Evolutionary conservation across 2,329 filamentous ascomycete species (phyloP), one percentile per base, ranked within the genome.

Genomic region (Ceratocystis ficicola): DNA sequence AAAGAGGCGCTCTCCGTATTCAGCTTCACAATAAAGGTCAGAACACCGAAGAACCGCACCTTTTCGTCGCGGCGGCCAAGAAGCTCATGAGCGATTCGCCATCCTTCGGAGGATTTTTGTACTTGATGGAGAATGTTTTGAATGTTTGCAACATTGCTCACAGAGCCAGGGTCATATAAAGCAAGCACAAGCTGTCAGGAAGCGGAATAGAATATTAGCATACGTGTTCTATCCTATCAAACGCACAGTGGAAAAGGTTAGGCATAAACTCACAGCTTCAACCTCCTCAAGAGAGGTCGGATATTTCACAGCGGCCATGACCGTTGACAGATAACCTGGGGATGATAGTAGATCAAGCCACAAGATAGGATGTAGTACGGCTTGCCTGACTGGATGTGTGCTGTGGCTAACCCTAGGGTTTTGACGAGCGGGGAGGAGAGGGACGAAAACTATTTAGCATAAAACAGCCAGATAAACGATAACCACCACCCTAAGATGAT

Each of bases 11-110:
- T 90, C 73, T 94, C 90, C n/a, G 86, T 87, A 73, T 97, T 96
- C 67, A 97, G 83, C 76, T 97, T 99, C 71, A 97, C 85, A 63
- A 90, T 95, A 70, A 96, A 87, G 0, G 93, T 97, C 67, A 96
- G 80, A 36, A 92, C 93, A 15, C 90, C 94, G 73, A 95, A 96
- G 76, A 97, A 97, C 69, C 88, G 87, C 70, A 94, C 84, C 71
- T 92, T 87, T 68, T 88, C 83, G 70, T 89, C 85, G 25, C 82
- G 77, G 68, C 84, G 85, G 63, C 78, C 78, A 10, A 96, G 78
- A 15, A 97, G 79, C 63, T 84, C 83, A 72, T 93, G 86, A 22
- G 90, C 91, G 59, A 96, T 81, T 66, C 88, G 81, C 94, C 94
- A 99, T 65, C 91, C 93, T 71, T 89, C 81, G 1, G 86, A 80